Evolutionary conservation across 805 yeast genomes (phyloP).

Genomic region (Wickerhamomyces bisporus): DNA sequence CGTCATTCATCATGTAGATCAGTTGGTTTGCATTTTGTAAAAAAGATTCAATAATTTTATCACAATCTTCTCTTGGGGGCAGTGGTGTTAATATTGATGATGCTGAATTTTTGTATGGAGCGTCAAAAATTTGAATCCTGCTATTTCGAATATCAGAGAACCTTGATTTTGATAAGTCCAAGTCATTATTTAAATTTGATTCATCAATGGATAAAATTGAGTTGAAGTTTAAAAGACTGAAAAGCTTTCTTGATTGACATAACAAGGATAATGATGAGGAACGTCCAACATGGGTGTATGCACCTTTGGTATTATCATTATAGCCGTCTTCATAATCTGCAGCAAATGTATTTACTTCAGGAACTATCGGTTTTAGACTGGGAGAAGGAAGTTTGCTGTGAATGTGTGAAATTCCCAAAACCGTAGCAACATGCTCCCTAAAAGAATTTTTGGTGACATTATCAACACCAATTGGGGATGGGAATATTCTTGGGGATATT

Average conservation of each 20-base stretch:
- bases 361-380: not conserved
- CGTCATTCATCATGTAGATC: conserved; percentile 31
- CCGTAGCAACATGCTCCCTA: not conserved
- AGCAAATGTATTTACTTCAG: too few relatives aligned
- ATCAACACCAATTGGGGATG: not conserved
- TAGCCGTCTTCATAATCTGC: conserved; percentile 1
- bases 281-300: conserved; percentile 29
- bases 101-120: conserved; percentile 5
- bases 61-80: conserved; percentile 23
- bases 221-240: conserved; percentile 13
- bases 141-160: conserved; percentile 1
- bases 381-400: not conserved
- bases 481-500: not conserved
- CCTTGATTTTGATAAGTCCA: conserved; percentile 31
- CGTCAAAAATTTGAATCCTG: conserved; percentile 26
- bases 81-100: conserved; percentile 15
- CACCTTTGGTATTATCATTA: conserved; percentile 15
- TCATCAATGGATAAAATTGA: not conserved
- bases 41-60: conserved; percentile 23
- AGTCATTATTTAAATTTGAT: conserved; percentile 20
- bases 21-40: conserved; percentile 31
- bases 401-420: not conserved
- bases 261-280: conserved; percentile 32
- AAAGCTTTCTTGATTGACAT: conserved; percentile 31
- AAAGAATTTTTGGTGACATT: not conserved